phyloP scores from a whole-genome alignment of 768 basidiomycete genomes.

The Serendipita vermifera region DNA sequence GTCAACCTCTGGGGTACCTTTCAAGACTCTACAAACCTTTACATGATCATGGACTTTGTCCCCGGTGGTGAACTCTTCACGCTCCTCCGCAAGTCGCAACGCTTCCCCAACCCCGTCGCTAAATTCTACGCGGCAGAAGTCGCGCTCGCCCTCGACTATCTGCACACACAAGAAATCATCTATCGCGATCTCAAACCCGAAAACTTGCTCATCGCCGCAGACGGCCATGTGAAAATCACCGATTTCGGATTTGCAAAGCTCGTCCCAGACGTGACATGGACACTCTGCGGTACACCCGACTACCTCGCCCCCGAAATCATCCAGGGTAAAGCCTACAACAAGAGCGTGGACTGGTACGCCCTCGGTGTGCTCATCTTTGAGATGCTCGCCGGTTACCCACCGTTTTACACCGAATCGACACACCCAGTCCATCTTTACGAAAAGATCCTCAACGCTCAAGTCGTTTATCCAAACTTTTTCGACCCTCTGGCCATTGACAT shows the following conservation, averaged over 20 bases:
- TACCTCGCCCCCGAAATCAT: constrained; percentile 85
- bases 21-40: constrained; percentile 83
- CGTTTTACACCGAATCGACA: constrained; percentile 64
- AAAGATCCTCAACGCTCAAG: constrained; percentile 69
- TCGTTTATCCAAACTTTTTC: constrained; percentile 68
- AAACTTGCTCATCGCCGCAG: constrained; percentile 83
- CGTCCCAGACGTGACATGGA: constrained; percentile 82
- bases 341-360: constrained; percentile 98
- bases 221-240: constrained; percentile 93
- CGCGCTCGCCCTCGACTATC: constrained; percentile 78
- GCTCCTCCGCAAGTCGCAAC: constrained; percentile 74
- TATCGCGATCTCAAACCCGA: constrained; percentile 98
- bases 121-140: constrained; percentile 98
- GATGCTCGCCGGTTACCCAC: constrained; percentile 92
- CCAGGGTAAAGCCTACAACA: constrained; percentile 48
- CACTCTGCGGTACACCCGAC: constrained; percentile 89
- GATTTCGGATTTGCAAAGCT: constrained; percentile 95
- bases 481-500: constrained; percentile 72
- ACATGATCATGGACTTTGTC: constrained; percentile 97
- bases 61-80: constrained; percentile 96
- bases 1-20: constrained; percentile 95
- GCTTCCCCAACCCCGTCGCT: constrained; percentile 93
- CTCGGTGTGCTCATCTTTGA: constrained; percentile 94
- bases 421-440: constrained; percentile 86
- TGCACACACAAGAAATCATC: constrained; percentile 78